Evolutionary conservation across 495 filamentous ascomycete genomes (phyloP), one percentile per base, ranked within the genome.

Genomic region (Hypoxylon fuscum): DNA sequence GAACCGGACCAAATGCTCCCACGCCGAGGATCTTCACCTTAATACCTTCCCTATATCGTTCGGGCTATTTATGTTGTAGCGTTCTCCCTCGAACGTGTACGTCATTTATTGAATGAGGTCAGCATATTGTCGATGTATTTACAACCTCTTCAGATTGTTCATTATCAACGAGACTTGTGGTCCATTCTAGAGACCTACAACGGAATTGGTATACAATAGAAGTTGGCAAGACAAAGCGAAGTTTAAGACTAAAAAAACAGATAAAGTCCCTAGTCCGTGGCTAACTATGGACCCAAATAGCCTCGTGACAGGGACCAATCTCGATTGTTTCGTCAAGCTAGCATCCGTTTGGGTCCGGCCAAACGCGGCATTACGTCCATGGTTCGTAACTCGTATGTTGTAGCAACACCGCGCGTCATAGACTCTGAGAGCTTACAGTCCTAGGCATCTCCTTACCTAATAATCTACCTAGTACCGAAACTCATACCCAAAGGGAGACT

Each of bases 321-420:
- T 62, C 63, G 63, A 61, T 62, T 58, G 43, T 44, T 41, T 27
- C 9, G 31, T 29, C 32, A 44, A 51, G 37, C 38, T 22, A 35
- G 37, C 25, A 58, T 35, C 46, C 37, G 31, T 45, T 21, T 31
- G n/a, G 48, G 42, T 23, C 34, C 58, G 58, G 59, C 41, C 59
- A 43, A 42, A 44, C 17, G 52, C 45, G 61, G 61, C 48, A 64
- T 64, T 64, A 64, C 61, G 61, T 64, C 54, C 40, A 9, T 11
- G n/a, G 21, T 41, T 49, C 43, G 54, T 58, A 58, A 58, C 37
- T 47, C 47, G 42, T 58, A 40, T 20, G 21, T 7, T 27, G 25
- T 48, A 35, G 20, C 8, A 22, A 29, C 23, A 11, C 29, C 25
- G 34, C 61, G 61, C 61, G 61, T 64, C 61, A 64, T 64, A 64